Base-by-base conservation (phyloP, 2,329 filamentous ascomycete species). In the Sarocladium oryzae region DNA sequence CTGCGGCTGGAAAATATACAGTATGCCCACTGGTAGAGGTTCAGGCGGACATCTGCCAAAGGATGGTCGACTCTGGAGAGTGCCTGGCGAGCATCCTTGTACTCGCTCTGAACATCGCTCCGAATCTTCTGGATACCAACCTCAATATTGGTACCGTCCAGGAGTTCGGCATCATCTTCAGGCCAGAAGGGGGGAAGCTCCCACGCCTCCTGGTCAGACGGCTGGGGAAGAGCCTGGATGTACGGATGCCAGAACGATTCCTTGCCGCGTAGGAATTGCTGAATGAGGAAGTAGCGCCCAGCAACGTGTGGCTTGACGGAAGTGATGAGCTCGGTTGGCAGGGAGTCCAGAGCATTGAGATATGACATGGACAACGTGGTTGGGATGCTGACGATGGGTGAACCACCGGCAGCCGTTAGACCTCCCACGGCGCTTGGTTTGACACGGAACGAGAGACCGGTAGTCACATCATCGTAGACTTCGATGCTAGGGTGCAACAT, bases 241-340 rank as follows among this genome's bases (percentile, higher is more conserved):
- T 90, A 90, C 1, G 82, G 76, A 62, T 71, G 74, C 86, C 86
- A 90, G 57, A 79, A 81, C 0, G 85, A 86, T 2, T 73, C 60
- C 2, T 66, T 51, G 1, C 77, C 78, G 2, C 75, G 66, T 28
- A 89, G 70, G 60, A 81, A 83, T 62, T 90, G 81, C 54, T 84
- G 79, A 61, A 87, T 74, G 5, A 90, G 72, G 56, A 87, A 85
- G 65, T 89, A 85, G 3, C 84, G 77, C 8, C 81, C 77, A 46
- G 84, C 67, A 52, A 86, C 79, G 56, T 86, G 78, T 0, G 81
- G 75, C 1, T 77, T 75, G 2, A 75, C 64, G 4, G 61, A 59
- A 1, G 70, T 58, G 43, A 85, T 64, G 56, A 87, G 81, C 1
- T 61, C 60, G 0, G 56, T 46, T 0, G 79, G 75, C 43, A 86